phyloP scores from a whole-genome alignment of 441 rosid genomes.

The Gossypium schwendimanii region DNA sequence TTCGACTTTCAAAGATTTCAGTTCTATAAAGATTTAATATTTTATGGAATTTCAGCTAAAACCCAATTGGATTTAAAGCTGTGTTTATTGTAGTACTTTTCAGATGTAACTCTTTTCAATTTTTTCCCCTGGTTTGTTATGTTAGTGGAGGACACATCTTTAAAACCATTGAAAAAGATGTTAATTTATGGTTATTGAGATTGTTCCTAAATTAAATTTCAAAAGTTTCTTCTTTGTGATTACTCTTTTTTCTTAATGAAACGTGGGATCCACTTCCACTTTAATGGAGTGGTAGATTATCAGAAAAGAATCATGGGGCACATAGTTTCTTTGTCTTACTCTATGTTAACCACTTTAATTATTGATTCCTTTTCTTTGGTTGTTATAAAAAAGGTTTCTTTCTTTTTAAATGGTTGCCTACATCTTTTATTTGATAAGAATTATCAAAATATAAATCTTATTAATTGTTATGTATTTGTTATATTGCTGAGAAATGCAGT shows the following conservation, averaged over 20 bases:
- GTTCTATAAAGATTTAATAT: not conserved
- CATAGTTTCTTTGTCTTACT: conserved; percentile 1
- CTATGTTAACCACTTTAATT: conserved; percentile 10
- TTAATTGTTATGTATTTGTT: not conserved
- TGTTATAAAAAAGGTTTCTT: not conserved
- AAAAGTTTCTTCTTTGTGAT: not conserved
- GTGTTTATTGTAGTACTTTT: not conserved
- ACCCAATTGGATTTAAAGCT: conserved; percentile 10
- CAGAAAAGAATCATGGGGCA: not conserved
- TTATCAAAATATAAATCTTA: not conserved
- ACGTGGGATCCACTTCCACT: conserved; percentile 20
- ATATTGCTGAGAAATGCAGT: not conserved
- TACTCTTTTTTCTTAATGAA: not conserved
- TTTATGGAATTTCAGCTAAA: not conserved
- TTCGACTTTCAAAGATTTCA: not conserved
- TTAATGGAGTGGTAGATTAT: not conserved
- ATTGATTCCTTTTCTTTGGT: conserved; percentile 11
- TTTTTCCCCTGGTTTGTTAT: not conserved
- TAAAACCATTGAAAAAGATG: conserved; percentile 2
- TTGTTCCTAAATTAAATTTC: conserved; percentile 7
- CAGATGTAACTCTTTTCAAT: not conserved
- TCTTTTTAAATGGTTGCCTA: not conserved
- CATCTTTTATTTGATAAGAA: not conserved
- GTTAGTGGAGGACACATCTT: conserved; percentile 23
- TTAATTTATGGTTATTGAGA: conserved; percentile 6